Percentiles rank a stretch among this genome's conserved stretches.
These are phyloP conservation scores for Debaryomyces nepalensis DNA, from an alignment of 1,139 yeast genomes.

Conservation along the genomic window DNA sequence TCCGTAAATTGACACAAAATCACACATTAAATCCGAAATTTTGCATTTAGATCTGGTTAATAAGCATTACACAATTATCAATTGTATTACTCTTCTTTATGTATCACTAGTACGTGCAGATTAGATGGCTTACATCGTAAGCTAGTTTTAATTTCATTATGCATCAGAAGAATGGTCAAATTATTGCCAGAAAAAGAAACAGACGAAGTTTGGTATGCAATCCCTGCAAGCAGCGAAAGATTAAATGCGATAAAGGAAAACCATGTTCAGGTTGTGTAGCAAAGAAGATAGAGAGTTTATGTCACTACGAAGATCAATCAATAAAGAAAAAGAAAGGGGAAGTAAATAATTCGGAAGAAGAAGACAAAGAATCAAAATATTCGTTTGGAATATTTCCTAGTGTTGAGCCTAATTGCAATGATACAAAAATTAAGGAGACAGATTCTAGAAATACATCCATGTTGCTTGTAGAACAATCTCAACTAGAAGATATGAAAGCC, in stretches of 20 bases:
- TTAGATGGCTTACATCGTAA: no score
- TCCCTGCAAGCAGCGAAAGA: constrained; percentile 34
- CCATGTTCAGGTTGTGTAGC: constrained; percentile 37
- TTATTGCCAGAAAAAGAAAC: constrained; percentile 20
- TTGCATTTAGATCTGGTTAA: no score
- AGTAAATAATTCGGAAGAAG: not conserved
- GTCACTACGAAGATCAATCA: constrained; percentile 26
- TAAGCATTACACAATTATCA: no score
- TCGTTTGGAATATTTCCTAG: constrained; percentile 2
- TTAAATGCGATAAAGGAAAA: constrained; percentile 33
- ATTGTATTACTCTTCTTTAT: no score
- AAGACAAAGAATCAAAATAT: not conserved
- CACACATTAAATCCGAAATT: not conserved
- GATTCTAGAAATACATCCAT: constrained; percentile 17
- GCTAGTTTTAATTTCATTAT: not conserved
- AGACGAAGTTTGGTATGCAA: constrained; percentile 32
- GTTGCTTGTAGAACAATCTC: constrained; percentile 18
- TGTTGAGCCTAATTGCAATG: not conserved
- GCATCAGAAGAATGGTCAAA: not conserved
- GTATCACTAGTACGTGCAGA: no score
- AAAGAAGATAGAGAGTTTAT: constrained; percentile 21
- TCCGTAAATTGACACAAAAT: constrained; percentile 4
- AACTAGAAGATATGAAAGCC: constrained; percentile 19
- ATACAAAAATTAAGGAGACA: not conserved
- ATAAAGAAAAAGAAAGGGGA: constrained; percentile 3